These are phyloP conservation scores for Quercus glauca DNA, from an alignment of 306 rosid species.

Conservation along the genomic window DNA sequence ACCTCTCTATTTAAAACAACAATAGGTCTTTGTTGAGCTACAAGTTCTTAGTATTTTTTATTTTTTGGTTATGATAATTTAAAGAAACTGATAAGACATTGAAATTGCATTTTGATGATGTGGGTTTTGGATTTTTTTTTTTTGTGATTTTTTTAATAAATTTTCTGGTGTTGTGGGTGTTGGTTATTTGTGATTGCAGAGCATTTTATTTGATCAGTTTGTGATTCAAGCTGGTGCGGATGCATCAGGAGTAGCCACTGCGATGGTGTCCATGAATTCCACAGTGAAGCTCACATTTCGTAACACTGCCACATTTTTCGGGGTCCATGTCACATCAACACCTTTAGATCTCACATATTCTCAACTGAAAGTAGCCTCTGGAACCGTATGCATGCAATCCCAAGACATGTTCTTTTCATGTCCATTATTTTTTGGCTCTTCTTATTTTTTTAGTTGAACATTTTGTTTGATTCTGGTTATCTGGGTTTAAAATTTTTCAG, in stretches of 20 bases:
- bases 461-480: not conserved
- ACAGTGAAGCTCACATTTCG: constrained; percentile 68
- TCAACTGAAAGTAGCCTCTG: constrained; percentile 69
- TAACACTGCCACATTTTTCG: constrained; percentile 82
- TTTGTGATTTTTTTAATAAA: not conserved
- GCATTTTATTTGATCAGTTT: constrained; percentile 68
- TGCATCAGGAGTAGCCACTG: constrained; percentile 78
- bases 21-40: no score
- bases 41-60: no score
- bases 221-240: constrained; percentile 90
- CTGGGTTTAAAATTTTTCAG: not conserved
- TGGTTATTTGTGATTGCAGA: constrained; percentile 33
- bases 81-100: not conserved
- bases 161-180: not conserved
- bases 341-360: constrained; percentile 69
- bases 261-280: constrained; percentile 73
- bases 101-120: not conserved
- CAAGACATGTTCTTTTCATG: not conserved
- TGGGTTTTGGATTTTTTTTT: not conserved
- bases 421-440: not conserved
- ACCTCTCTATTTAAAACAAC: no score
- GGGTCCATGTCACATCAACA: constrained; percentile 70
- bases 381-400: constrained; percentile 44
- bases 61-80: not conserved
- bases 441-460: not conserved